Conservation (phyloP, 2,329 filamentous ascomycete genomes). For the Colletotrichum scovillei region DNA sequence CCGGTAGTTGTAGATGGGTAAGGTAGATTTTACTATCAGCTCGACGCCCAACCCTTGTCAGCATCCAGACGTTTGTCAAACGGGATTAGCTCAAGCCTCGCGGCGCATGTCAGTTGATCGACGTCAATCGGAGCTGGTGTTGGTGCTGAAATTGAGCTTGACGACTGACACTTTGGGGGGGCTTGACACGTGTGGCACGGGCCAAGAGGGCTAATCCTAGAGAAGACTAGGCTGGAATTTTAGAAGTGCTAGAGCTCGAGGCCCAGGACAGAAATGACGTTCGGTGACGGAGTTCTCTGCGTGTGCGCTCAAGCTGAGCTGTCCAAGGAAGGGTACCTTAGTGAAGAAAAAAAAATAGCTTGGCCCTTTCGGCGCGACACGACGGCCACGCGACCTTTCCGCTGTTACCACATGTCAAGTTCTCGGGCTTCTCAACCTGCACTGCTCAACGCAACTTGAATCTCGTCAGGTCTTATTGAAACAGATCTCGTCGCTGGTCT, state of each 20-base stretch:
- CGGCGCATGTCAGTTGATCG: conserved; percentile 2
- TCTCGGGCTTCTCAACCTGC: not conserved
- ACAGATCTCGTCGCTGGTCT: not conserved
- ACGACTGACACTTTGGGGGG: not conserved
- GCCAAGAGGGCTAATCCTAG: not conserved
- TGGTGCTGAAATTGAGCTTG: not conserved
- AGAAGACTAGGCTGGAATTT: not conserved
- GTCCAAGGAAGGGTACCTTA: conserved; percentile 12
- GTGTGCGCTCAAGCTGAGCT: conserved; percentile 11
- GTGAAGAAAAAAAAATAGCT: conserved; percentile 22
- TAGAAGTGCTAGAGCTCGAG: not conserved
- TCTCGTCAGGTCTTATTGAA: not conserved
- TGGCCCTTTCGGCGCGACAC: conserved; percentile 1
- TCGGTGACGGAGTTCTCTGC: not conserved
- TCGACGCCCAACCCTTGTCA: conserved; percentile 6
- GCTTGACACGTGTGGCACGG: conserved; percentile 11
- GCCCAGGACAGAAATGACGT: conserved; percentile 10
- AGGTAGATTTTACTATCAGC: not conserved
- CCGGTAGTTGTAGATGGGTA: not conserved
- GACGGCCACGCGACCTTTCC: conserved; percentile 23
- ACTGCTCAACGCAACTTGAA: not conserved
- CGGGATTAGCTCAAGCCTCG: conserved; percentile 4
- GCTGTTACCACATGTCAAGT: conserved; percentile 30
- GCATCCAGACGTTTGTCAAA: not conserved
- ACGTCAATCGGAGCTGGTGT: not conserved